These are phyloP conservation scores for Leucocoprinus leucothites DNA, from an alignment of 768 basidiomycete genomes.

Conservation along the genomic window DNA sequence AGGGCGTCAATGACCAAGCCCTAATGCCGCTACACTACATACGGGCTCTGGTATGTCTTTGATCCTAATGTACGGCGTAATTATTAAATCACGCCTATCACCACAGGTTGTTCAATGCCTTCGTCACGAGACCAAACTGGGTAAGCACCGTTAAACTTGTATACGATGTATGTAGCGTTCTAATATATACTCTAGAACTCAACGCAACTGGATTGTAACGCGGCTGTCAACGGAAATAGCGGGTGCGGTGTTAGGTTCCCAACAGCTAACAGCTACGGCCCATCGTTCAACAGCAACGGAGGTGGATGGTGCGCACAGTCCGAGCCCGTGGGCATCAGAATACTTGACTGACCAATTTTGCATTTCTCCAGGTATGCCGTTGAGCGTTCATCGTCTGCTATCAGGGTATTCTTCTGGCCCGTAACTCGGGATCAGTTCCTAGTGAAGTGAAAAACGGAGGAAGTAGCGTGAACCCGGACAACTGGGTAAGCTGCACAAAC, in stretches of 20 bases:
- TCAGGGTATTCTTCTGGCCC: constrained; percentile 77
- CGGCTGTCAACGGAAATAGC: constrained; percentile 19
- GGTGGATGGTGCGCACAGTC: constrained; percentile 46
- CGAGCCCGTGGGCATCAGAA: background rate
- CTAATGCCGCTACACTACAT: constrained; percentile 35
- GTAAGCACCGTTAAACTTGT: constrained; percentile 23
- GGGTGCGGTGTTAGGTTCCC: constrained; percentile 29
- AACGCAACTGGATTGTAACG: constrained; percentile 22
- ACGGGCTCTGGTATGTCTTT: constrained; percentile 40
- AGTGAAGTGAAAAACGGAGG: constrained; percentile 41
- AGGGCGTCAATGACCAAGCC: constrained; percentile 38
- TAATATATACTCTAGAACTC: constrained; percentile 18
- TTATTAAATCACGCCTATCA: background rate
- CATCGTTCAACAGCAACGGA: constrained; percentile 52
- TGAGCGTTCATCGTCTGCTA: constrained; percentile 50
- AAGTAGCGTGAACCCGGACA: constrained; percentile 38
- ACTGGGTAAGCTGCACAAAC: constrained; percentile 44
- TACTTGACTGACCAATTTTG: background rate
- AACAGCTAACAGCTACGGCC: constrained; percentile 47
- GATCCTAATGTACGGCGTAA: constrained; percentile 26
- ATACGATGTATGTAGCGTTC: background rate
- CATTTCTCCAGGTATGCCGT: constrained; percentile 49
- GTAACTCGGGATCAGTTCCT: constrained; percentile 46
- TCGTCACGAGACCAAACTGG: constrained; percentile 37
- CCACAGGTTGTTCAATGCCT: constrained; percentile 27